Evolutionary conservation across 2,329 filamentous ascomycete genomes (phyloP), one percentile per base, ranked within the genome.

Genomic region (Colletotrichum sp.): DNA sequence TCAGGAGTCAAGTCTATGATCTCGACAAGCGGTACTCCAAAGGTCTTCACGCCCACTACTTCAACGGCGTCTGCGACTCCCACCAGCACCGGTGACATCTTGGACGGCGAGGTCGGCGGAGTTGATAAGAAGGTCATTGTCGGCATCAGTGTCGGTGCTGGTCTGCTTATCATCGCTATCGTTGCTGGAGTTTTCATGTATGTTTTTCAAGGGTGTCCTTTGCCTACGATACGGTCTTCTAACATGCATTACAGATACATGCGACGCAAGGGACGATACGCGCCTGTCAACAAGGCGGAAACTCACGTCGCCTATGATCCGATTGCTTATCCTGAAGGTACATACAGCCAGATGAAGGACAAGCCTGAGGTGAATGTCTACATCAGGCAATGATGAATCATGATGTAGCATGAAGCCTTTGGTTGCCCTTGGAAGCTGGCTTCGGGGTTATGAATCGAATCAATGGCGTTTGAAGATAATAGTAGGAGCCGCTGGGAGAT

Each of bases 121-220:
- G 83, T 86, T 4, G 83, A 82, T n/a, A 88, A 86, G 34, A 85
- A 85, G 26, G 69, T 89, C 38, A 86, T 90, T 60, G 83, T 90
- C 30, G 89, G 89, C 5, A 79, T 90, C 2, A 85, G 84, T 55
- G 84, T 90, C 2, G 89, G 89, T 1, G 67, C 88, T 12, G 87
- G 87, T 2, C 80, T 88, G 0, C 84, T 87, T 0, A 77, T 85
- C 4, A 26, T 90, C 5, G 74, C 82, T 8, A 83, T 79, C 6
- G 72, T 82, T 5, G 71, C 84, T 48, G 82, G 75, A 67, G 70
- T 57, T 60, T 64, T 16, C 32, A 13, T 72, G 72, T 74, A 61
- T n/a, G 67, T 66, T 26, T 13, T 28, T 32, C 58, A 21, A 18
- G 30, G 10, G 4, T 12, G 6, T 16, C 28, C 10, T 61, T 8